Conservation (phyloP, 331 rosid genomes). For the Quercus tomentella region DNA sequence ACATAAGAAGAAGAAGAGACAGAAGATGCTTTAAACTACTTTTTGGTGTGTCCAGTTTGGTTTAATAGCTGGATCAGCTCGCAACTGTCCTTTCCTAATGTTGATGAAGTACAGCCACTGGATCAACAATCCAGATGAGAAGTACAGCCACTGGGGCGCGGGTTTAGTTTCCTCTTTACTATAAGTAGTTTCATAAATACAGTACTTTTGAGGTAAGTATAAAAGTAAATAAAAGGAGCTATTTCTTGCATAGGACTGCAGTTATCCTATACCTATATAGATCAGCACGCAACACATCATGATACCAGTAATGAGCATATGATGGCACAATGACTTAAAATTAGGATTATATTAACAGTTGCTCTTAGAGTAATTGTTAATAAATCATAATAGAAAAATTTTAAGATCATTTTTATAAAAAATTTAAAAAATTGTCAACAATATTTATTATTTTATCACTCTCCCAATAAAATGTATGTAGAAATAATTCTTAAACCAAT, state of each 20-base stretch:
- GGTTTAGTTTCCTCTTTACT: too few species aligned
- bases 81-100: not conserved
- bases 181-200: too few species aligned
- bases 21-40: slow-evolving; percentile 11
- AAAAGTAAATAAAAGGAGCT: too few species aligned
- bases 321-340: too few species aligned
- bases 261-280: not conserved
- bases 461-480: fast-evolving
- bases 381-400: fast-evolving
- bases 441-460: too few species aligned
- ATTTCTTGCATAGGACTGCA: not conserved
- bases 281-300: not conserved
- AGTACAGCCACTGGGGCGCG: too few species aligned
- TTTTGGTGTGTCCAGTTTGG: not conserved
- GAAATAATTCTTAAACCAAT: too few species aligned
- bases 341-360: fast-evolving
- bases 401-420: fast-evolving
- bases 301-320: not conserved
- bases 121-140: too few species aligned
- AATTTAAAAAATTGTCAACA: fast-evolving
- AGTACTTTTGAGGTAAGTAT: too few species aligned
- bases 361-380: fast-evolving
- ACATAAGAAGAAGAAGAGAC: not conserved
- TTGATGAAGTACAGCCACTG: not conserved
- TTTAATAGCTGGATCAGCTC: not conserved